Conservation (phyloP, 345 rosid genomes). For the Citrus sinensis region DVS_A1.0 CM039163.1:42634501-42635000, state of each 20-base stretch:
- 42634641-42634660: slow-evolving; percentile 9
- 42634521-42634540: slow-evolving; percentile 64
- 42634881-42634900: not conserved
- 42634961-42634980: slow-evolving; percentile 40
- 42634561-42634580: slow-evolving; percentile 43
- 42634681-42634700: slow-evolving; percentile 31
- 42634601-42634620: slow-evolving; percentile 1
- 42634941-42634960: slow-evolving; percentile 16
- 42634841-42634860: slow-evolving; percentile 53
- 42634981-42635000: slow-evolving; percentile 39
- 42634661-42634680: slow-evolving; percentile 17
- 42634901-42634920: slow-evolving; percentile 9
- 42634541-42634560: slow-evolving; percentile 40
- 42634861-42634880: slow-evolving; percentile 31
- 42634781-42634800: slow-evolving; percentile 6
- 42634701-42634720: slow-evolving; percentile 8
- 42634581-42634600: not conserved
- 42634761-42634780: slow-evolving; percentile 21
- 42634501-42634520: slow-evolving; percentile 64
- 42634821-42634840: slow-evolving; percentile 63
- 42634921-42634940: slow-evolving; percentile 5
- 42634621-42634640: slow-evolving; percentile 18
- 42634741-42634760: slow-evolving; percentile 10
- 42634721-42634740: slow-evolving; percentile 1
- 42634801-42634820: slow-evolving; percentile 57